phyloP scores from a whole-genome alignment of 257 asterid species.

The Gentiana straminea region DNA sequence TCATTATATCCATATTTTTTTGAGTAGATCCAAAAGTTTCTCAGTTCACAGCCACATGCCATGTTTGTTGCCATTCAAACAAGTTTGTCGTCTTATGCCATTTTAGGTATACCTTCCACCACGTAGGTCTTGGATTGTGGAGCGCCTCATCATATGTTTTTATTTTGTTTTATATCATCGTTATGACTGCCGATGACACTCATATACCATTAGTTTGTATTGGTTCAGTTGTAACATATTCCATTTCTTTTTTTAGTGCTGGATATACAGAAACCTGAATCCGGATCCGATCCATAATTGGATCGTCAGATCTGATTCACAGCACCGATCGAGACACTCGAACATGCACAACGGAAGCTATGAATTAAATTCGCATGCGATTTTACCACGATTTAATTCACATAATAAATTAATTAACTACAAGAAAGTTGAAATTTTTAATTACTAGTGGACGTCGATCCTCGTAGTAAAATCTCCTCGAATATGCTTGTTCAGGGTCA shows the following conservation, averaged over 20 bases:
- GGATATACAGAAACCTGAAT: no score
- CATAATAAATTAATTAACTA: no score
- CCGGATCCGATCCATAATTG: no score
- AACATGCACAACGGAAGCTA: no score
- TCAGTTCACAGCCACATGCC: not conserved
- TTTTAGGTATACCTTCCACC: not conserved
- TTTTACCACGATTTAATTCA: no score
- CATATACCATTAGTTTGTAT: not conserved
- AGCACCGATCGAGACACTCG: no score
- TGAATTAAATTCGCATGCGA: no score
- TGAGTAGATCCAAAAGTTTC: not conserved
- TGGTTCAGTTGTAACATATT: not conserved
- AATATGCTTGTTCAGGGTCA: no score
- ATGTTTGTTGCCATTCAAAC: not conserved
- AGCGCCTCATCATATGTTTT: not conserved
- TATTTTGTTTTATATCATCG: not conserved
- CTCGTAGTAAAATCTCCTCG: no score
- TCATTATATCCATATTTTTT: not conserved
- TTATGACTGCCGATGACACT: slow-evolving; percentile 1
- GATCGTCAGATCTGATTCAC: no score
- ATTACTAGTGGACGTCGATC: no score
- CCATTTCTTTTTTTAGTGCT: not conserved
- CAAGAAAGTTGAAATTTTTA: no score
- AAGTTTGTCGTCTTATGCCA: not conserved
- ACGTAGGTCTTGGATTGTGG: not conserved